phyloP scores from a whole-genome alignment of 345 rosid species.

The Atalantia buxifolia region DNA sequence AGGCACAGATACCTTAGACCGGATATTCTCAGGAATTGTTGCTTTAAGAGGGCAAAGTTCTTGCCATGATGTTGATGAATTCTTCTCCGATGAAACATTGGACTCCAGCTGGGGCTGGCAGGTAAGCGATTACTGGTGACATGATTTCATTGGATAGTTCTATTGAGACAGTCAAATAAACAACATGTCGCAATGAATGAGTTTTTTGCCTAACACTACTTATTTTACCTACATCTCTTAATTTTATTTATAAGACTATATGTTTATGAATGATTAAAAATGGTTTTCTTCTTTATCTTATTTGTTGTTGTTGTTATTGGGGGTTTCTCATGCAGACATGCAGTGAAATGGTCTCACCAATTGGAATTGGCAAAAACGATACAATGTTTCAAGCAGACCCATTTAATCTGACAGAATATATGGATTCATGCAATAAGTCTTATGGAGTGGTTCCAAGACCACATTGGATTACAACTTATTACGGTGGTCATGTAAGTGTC shows the following conservation, averaged over 20 bases:
- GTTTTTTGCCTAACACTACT: no score
- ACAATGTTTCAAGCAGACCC: constrained; percentile 14
- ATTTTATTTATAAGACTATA: no score
- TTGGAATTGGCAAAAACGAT: not conserved
- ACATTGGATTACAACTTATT: constrained; percentile 17
- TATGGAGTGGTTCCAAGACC: constrained; percentile 16
- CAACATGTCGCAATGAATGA: no score
- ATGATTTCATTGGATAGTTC: no score
- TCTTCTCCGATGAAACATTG: not conserved
- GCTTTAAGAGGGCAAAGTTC: not conserved
- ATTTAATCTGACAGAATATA: not conserved
- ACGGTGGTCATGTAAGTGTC: constrained; percentile 12
- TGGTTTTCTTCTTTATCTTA: no score
- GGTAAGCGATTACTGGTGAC: not conserved
- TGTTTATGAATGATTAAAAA: no score
- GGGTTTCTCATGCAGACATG: constrained; percentile 5
- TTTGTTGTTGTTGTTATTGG: no score
- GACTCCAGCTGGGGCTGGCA: constrained; percentile 21
- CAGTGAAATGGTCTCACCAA: constrained; percentile 16
- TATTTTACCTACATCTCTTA: no score
- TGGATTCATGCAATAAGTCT: not conserved
- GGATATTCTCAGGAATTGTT: constrained; percentile 10
- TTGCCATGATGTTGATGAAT: constrained; percentile 1
- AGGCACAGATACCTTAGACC: constrained; percentile 11
- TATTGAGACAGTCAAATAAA: no score